A percentile compares a stretch with the other conserved stretches of the same genome.
Conservation (phyloP, 2,329 filamentous ascomycete species). For the Lasiodiplodia sp. region DNA sequence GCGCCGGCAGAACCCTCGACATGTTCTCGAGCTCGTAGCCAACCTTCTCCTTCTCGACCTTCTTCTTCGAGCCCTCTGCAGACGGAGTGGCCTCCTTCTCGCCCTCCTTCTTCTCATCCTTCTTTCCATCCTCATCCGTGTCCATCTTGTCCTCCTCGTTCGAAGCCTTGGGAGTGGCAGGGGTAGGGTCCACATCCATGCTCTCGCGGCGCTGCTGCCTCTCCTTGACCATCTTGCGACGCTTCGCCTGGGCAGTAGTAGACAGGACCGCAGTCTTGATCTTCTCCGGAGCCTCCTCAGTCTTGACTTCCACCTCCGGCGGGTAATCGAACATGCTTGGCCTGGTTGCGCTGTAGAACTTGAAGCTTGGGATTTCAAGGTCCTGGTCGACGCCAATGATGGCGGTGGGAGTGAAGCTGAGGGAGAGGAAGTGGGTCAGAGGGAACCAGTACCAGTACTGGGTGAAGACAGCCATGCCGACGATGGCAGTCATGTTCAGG, state of each 20-base stretch:
- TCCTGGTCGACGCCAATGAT: conserved; percentile 95
- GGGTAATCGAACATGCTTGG: conserved; percentile 98
- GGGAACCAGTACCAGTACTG: conserved; percentile 99
- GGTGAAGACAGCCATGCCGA: conserved; percentile 97
- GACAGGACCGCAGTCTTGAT: conserved; percentile 96
- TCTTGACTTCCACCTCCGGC: conserved; percentile 93
- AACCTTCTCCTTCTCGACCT: conserved; percentile 92
- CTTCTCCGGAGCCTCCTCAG: conserved; percentile 90
- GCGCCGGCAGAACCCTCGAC: conserved; percentile 88
- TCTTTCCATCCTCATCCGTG: conserved; percentile 57
- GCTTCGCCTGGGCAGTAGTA: conserved; percentile 95
- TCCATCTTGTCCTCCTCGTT: conserved; percentile 86
- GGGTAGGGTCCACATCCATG: conserved; percentile 90
- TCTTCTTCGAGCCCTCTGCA: conserved; percentile 77
- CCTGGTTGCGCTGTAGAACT: conserved; percentile 92
- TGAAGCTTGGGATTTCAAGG: conserved; percentile 90
- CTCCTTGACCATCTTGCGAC: conserved; percentile 92
- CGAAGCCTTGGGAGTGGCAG: conserved; percentile 73
- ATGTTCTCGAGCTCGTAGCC: conserved; percentile 97
- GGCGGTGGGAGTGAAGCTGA: conserved; percentile 95
- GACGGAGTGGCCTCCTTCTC: conserved; percentile 64
- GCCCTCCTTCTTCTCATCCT: conserved; percentile 52
- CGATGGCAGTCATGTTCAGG: conserved; percentile 97
- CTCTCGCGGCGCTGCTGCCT: conserved; percentile 86
- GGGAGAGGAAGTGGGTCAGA: conserved; percentile 93